These are phyloP conservation scores for Microbotryomycetes sp. DNA, from an alignment of 1,284 basidiomycete species.

Conservation along the genomic window DNA sequence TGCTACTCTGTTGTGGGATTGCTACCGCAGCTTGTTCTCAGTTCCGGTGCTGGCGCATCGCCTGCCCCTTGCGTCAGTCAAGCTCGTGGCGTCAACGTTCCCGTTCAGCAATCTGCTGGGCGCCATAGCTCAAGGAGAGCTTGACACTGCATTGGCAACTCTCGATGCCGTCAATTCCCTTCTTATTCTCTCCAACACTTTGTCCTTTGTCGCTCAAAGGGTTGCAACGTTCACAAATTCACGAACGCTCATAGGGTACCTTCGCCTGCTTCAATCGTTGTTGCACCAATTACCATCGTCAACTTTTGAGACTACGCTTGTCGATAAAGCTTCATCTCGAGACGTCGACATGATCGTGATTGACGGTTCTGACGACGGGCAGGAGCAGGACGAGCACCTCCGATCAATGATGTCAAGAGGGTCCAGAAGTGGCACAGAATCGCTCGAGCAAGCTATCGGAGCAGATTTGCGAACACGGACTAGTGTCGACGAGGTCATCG, in stretches of 20 bases:
- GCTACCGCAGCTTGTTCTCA: conserved; percentile 49
- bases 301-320: too few relatives aligned
- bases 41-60: conserved; percentile 44
- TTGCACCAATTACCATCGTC: too few relatives aligned
- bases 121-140: conserved; percentile 14
- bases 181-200: conserved; percentile 60
- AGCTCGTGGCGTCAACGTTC: conserved; percentile 38
- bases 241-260: conserved; percentile 51
- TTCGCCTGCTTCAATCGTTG: conserved; percentile 52
- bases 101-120: conserved; percentile 37
- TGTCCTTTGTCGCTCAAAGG: conserved; percentile 53
- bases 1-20: conserved; percentile 28
- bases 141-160: background rate
- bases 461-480: too few relatives aligned
- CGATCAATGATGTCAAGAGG: too few relatives aligned
- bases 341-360: conserved; percentile 28
- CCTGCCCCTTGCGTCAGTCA: conserved; percentile 48
- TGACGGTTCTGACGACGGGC: conserved; percentile 43
- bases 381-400: conserved; percentile 47
- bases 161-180: conserved; percentile 44
- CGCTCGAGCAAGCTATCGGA: too few relatives aligned
- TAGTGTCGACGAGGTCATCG: too few relatives aligned
- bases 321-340: too few relatives aligned
- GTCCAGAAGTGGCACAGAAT: too few relatives aligned
- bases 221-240: conserved; percentile 49